Conservation (phyloP, 192 early-diverging fungal genomes). For the Gigaspora rosea region DNA sequence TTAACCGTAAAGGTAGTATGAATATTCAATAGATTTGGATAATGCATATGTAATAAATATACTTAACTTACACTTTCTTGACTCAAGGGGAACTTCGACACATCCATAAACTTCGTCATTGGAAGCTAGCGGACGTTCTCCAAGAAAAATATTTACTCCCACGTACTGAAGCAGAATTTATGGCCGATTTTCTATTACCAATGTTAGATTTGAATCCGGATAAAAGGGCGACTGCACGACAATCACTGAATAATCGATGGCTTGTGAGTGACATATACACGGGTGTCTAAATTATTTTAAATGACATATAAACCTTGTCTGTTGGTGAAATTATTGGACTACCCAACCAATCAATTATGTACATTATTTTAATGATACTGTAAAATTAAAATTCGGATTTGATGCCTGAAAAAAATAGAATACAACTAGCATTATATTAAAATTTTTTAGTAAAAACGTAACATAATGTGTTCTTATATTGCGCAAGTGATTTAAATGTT, state of each 20-base stretch:
- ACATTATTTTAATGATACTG: too few relatives aligned
- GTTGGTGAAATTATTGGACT: too few relatives aligned
- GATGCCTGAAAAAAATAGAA: too few relatives aligned
- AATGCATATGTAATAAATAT: not conserved
- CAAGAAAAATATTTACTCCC: slow-evolving; percentile 86
- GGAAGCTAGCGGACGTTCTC: slow-evolving; percentile 81
- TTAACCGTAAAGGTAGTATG: slow-evolving; percentile 66
- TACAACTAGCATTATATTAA: too few relatives aligned
- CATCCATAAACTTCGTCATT: slow-evolving; percentile 83
- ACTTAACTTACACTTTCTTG: not conserved
- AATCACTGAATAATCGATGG: slow-evolving; percentile 64
- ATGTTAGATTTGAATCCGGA: slow-evolving; percentile 72
- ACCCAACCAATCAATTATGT: too few relatives aligned
- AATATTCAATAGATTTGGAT: not conserved
- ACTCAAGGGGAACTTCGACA: slow-evolving; percentile 78
- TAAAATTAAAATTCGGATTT: too few relatives aligned
- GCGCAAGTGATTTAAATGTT: too few relatives aligned
- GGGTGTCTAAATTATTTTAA: too few relatives aligned
- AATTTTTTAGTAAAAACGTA: too few relatives aligned
- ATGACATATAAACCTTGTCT: too few relatives aligned
- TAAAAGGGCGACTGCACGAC: slow-evolving; percentile 55
- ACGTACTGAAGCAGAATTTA: slow-evolving; percentile 66
- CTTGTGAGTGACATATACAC: slow-evolving; percentile 13
- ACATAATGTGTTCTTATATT: too few relatives aligned
- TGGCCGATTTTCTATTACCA: slow-evolving; percentile 80